Base-by-base conservation (phyloP, 2,329 filamentous ascomycete genomes). In the Arthroderma uncinatum region DNA sequence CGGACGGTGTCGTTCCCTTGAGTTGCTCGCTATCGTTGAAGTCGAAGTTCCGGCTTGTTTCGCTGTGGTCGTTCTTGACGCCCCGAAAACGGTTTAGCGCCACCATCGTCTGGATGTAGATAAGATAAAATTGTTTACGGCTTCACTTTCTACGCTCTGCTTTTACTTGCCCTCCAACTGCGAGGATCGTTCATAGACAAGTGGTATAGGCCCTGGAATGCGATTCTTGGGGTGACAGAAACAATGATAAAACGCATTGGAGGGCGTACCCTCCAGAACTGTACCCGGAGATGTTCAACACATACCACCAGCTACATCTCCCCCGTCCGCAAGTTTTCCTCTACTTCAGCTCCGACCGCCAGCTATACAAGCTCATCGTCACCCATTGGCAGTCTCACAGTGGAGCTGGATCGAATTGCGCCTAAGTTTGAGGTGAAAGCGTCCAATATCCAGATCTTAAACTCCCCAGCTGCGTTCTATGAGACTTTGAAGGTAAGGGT, bases 341-440 rank as follows among this genome's bases (percentile, higher is more conserved):
- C 69, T 33, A 63, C 68, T 60, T 61, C 66, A 23, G 61, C 56
- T 55, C 28, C 66, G 9, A 64, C 62, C 55, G 62, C 68, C 47
- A 57, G 63, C 59, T 47, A 57, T 36, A 53, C 56, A 37, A 64
- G 69, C 2, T 63, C 65, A 19, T 64, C 67, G n/a, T 73, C 71
- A 39, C 81, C 68, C 72, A 71, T 87, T 53, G 82, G 79, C 14
- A 76, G 77, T 12, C 78, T 87, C 56, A 84, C 82, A 10, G 76
- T 78, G 44, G 91, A 98, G 70, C 76, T 98, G 60, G 93, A 98
- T 70, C 86, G 81, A 64, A 82, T 97, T 62, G 87, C 91, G 2
- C 93, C 93, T n/a, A 85, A 87, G 47, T 95, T 98, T 64, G 87
- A 91, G 68, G 78, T 98, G 25, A 77, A 84, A 25, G 88, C 89